phyloP scores from a whole-genome alignment of 768 basidiomycete species.

The Ramaria rubella region DNA sequence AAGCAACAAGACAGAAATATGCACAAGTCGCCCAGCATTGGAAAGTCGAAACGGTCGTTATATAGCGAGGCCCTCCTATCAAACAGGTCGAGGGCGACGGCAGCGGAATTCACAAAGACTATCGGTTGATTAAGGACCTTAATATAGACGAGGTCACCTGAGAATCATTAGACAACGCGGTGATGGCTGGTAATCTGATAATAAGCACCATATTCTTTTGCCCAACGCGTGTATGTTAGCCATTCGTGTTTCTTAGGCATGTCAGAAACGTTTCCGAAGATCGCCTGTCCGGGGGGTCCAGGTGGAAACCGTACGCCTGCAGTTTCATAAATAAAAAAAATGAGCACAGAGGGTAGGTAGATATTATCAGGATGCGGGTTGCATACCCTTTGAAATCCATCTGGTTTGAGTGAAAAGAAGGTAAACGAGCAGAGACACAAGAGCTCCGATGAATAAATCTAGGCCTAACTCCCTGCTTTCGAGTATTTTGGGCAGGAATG shows the following conservation, averaged over 20 bases:
- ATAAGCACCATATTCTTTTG: conserved; percentile 12
- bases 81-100: conserved; percentile 22
- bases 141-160: conserved; percentile 21
- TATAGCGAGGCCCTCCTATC: conserved; percentile 23
- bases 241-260: conserved; percentile 13
- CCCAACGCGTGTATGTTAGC: conserved; percentile 12
- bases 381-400: not conserved
- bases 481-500: no score
- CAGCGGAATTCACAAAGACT: conserved; percentile 20
- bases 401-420: no score
- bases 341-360: not conserved
- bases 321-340: not conserved
- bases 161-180: not conserved
- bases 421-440: no score
- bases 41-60: conserved; percentile 20
- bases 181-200: not conserved
- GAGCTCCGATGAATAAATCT: no score
- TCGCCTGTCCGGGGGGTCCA: conserved; percentile 11
- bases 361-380: not conserved
- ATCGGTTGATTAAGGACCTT: conserved; percentile 8
- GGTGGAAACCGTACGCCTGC: conserved; percentile 12
- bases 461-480: no score
- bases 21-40: not conserved
- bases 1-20: not conserved
- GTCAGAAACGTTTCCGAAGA: conserved; percentile 14